Conservation (phyloP, 176 grass and related monocot species). For the bread wheat (Triticum aestivum) region IWGSC_CS_RefSeq_v2.1 NC_057796.1:100733705-100734204, state of each 20-base stretch:
- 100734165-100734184: conserved; percentile 34
- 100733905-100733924: neutral
- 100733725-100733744: too few relatives aligned
- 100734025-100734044: conserved; percentile 28
- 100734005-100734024: neutral
- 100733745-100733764: too few relatives aligned
- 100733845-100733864: neutral
- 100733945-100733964: neutral
- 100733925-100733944: neutral
- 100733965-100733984: neutral
- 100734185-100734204: conserved; percentile 56
- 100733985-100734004: neutral
- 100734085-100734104: neutral
- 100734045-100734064: conserved; percentile 66
- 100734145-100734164: conserved; percentile 34
- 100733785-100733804: too few relatives aligned
- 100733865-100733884: neutral
- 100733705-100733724: too few relatives aligned
- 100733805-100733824: too few relatives aligned
- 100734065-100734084: conserved; percentile 29
- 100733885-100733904: neutral
- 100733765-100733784: too few relatives aligned
- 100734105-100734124: neutral
- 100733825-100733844: too few relatives aligned
- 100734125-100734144: neutral